phyloP scores from a whole-genome alignment of 2,329 filamentous ascomycete species.

The Ophiostoma quercus region DNA sequence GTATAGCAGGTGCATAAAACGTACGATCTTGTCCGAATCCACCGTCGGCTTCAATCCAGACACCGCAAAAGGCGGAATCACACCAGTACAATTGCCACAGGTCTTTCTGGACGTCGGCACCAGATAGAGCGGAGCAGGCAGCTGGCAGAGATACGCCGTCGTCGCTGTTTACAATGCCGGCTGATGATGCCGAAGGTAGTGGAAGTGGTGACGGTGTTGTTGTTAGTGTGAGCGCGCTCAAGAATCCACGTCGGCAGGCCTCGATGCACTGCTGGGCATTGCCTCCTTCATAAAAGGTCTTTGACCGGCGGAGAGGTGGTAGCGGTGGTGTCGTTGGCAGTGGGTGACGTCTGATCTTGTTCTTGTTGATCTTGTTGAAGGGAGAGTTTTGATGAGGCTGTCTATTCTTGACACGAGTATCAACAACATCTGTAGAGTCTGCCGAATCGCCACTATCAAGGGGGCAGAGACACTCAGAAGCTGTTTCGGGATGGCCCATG shows the following conservation, averaged over 20 bases:
- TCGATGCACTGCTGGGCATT: conserved; percentile 24
- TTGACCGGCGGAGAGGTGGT: background rate
- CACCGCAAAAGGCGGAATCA: conserved; percentile 47
- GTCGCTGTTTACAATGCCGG: background rate
- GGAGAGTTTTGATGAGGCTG: background rate
- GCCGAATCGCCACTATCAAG: background rate
- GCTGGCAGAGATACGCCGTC: conserved; percentile 1
- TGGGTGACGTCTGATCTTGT: background rate
- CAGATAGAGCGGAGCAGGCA: conserved; percentile 22
- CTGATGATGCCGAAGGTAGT: background rate
- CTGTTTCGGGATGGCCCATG: conserved; percentile 26
- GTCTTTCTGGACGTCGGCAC: conserved; percentile 25
- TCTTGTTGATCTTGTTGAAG: background rate
- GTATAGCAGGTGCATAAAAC: conserved; percentile 22
- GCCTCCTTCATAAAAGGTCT: conserved; percentile 21
- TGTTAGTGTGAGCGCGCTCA: conserved; percentile 10
- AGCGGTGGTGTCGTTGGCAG: background rate
- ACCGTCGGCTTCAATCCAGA: conserved; percentile 34
- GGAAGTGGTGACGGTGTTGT: background rate
- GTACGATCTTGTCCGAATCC: conserved; percentile 43
- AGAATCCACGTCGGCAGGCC: conserved; percentile 23
- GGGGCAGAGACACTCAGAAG: conserved; percentile 25
- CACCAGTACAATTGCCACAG: conserved; percentile 50
- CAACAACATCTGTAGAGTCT: background rate
- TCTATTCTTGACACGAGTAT: background rate